Evolutionary conservation across 2,329 filamentous ascomycete species (phyloP), one percentile per base, ranked within the genome.

Genomic region (Aspergillus pseudotamarii): DNA sequence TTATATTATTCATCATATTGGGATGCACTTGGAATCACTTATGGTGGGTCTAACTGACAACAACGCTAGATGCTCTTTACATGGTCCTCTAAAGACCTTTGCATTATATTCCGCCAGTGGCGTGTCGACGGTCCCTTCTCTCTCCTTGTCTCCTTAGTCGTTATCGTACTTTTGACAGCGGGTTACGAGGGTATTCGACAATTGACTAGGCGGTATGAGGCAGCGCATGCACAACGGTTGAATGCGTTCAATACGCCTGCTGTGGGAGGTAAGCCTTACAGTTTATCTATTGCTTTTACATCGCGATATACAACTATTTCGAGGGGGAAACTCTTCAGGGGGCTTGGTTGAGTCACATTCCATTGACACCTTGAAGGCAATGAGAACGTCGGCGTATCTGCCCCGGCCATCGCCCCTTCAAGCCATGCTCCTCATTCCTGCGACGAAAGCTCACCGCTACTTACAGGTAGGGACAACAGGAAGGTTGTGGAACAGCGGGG

Each of bases 21-120:
- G 32, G 54, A 30, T 14, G 5, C 11, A 11, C 14, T 50, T 21
- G 8, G 12, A 45, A 16, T 46, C n/a, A 14, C 38, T 12, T 51
- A 51, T 19, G 10, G n/a, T n/a, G 19, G 16, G n/a, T 51, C 28
- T 32, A 34, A 32, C 45, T 53, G 59, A 70, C 54, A 65, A 69
- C 54, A 64, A 56, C 4, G 38, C 6, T 70, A 97, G 93, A 98
- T 97, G 94, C 88, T 98, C 69, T 99, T 99, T 83, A 98, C 93
- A 65, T 99, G 94, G 94, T 88, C 93, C 78, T 94, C 94, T 3
- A 87, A 85, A 61, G 91, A 98, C 81, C 92, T 99, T 68, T 99
- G 95, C 85, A 96, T 99, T 79, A 88, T 99, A 78, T 99, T 98
- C 84, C 86, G 85, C 71, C 88, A 89, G 80, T 99, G 95, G 95